phyloP scores from a whole-genome alignment of 1,284 basidiomycete species.

The Pterulicium gracile region DNA sequence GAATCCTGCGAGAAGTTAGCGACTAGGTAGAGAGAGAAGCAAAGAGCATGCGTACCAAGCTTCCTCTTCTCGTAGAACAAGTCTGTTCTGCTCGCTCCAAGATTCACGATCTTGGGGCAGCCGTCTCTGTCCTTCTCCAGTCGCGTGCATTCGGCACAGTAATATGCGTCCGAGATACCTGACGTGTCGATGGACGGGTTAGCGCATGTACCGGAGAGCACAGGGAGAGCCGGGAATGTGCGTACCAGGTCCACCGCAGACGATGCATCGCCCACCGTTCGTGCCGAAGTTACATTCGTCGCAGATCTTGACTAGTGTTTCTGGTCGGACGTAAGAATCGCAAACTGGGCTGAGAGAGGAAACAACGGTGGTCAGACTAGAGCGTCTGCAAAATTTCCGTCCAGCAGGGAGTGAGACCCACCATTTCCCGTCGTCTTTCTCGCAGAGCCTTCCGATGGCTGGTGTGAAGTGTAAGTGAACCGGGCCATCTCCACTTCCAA shows the following conservation, averaged over 20 bases:
- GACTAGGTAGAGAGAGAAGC: too few species aligned
- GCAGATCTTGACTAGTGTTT: constrained; percentile 95
- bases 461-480: constrained; percentile 1
- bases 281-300: constrained; percentile 99
- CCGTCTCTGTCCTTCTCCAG: constrained; percentile 97
- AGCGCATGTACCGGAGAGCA: neutral
- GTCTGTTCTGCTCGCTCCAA: constrained; percentile 84
- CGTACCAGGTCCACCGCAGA: constrained; percentile 88
- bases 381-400: too few species aligned
- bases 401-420: too few species aligned
- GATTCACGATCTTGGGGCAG: constrained; percentile 97
- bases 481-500: constrained; percentile 2
- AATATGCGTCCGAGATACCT: constrained; percentile 97
- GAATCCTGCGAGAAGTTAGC: too few species aligned
- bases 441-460: constrained; percentile 96
- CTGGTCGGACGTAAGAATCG: constrained; percentile 97
- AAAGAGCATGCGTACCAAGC: constrained; percentile 40
- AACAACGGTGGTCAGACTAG: neutral
- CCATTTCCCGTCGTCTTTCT: constrained; percentile 99
- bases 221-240: constrained; percentile 8
- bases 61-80: constrained; percentile 82
- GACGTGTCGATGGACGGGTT: constrained; percentile 2
- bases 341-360: constrained; percentile 74
- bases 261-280: constrained; percentile 94
- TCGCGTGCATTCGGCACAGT: constrained; percentile 92